Conservation (phyloP, 495 filamentous ascomycete genomes). For the Baudoinia panamericana region DNA sequence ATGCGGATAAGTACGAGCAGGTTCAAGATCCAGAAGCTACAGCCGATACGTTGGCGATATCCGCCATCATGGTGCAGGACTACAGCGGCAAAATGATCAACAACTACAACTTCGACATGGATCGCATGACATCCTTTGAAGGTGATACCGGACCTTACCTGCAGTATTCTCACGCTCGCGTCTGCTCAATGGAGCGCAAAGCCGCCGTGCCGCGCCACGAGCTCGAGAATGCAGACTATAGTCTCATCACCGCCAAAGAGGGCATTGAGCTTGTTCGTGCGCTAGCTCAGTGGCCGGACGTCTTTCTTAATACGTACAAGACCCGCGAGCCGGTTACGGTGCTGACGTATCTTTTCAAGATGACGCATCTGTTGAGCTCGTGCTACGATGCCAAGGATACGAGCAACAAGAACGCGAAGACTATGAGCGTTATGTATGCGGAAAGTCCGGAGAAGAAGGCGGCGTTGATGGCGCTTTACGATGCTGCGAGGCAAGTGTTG, state of each 20-base stretch:
- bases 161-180: constrained; percentile 55
- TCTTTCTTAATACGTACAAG: constrained; percentile 46
- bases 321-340: constrained; percentile 51
- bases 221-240: constrained; percentile 40
- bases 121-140: constrained; percentile 57
- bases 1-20: constrained; percentile 51
- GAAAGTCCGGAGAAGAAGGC: constrained; percentile 23
- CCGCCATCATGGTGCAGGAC: constrained; percentile 60
- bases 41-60: constrained; percentile 47
- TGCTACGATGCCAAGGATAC: constrained; percentile 31
- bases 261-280: constrained; percentile 46
- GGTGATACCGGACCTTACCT: constrained; percentile 59
- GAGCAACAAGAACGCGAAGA: constrained; percentile 24
- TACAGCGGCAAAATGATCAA: constrained; percentile 56
- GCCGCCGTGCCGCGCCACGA: constrained; percentile 33
- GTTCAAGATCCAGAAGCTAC: constrained; percentile 45
- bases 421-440: constrained; percentile 22
- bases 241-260: constrained; percentile 39
- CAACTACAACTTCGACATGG: constrained; percentile 55
- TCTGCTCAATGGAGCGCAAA: constrained; percentile 50
- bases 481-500: constrained; percentile 27
- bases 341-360: constrained; percentile 33
- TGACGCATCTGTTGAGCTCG: constrained; percentile 27
- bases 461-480: constrained; percentile 30
- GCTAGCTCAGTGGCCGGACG: constrained; percentile 51